Base-by-base conservation (phyloP, 2,329 filamentous ascomycete genomes). In the Onygena corvina region DNA sequence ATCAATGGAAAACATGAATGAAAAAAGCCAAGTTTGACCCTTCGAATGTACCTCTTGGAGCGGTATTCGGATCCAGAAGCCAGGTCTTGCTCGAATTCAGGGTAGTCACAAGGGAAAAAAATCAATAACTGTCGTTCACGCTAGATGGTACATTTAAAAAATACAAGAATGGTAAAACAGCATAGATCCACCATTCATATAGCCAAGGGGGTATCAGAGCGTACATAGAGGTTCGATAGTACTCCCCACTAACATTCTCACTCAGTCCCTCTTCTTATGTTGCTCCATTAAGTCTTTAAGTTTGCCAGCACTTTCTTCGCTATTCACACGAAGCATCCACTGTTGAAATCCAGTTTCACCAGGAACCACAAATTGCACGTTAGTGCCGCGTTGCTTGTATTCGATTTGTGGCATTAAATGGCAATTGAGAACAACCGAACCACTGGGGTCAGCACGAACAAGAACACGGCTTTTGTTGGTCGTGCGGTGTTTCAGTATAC, bases 251-350 rank as follows among this genome's bases (percentile, higher is more conserved):
- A 3, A 12, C 48, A 36, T n/a, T 40, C 20, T 45, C 25, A 33
- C 27, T 42, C 23, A 42, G 27, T 27, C 38, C 16, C 11, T 42
- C 33, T 50, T 51, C 46, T 79, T 79, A 58, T 79, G 78, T 51
- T 74, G 70, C 50, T 67, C 63, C 34, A 72, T 53, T 20, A 61
- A 53, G 12, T 57, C 56, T 11, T 64, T 63, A 48, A 80, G 58
- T 30, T 76, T 73, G 54, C 73, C 70, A 2, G 80, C 73, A 36
- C 63, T 63, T 25, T 69, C 67, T 11, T 64, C 59, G 38, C 68
- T 81, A 69, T 84, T 86, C 44, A 86, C 77, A 61, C 82, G 79
- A 12, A 88, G 65, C 61, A 83, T 76, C 81, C 81, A 89, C 3
- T 79, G 79, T 64, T 84, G 81, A 23, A 84, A 64, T 12, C 79